Conservation (phyloP, 352 stramenopile genomes). For the Globisporangium paddicum region DNA sequence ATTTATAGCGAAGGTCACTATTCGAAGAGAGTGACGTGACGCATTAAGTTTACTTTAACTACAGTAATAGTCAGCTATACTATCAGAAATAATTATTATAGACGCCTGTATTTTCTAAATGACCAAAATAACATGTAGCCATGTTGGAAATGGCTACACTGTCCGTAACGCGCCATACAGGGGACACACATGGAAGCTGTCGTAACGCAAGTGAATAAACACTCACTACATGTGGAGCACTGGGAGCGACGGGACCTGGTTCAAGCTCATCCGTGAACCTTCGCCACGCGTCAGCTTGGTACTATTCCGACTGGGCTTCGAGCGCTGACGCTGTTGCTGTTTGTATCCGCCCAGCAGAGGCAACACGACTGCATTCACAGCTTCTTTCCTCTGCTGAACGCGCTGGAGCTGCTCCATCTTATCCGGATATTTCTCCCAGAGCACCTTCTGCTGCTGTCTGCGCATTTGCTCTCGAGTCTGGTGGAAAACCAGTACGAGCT, state of each 20-base stretch:
- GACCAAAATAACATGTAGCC: background rate
- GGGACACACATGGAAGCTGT: background rate
- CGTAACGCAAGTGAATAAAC: background rate
- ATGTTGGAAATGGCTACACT: background rate
- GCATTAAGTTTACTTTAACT: background rate
- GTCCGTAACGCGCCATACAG: background rate
- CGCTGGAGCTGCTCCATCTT: constrained; percentile 12
- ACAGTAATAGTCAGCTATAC: background rate
- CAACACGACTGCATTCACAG: background rate
- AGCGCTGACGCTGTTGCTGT: background rate
- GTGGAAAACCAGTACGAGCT: constrained; percentile 19
- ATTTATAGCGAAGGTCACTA: background rate
- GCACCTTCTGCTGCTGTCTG: constrained; percentile 1
- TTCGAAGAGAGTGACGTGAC: background rate
- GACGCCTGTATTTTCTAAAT: background rate
- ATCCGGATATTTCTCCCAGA: constrained; percentile 10
- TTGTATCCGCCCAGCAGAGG: background rate
- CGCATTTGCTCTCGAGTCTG: constrained; percentile 9
- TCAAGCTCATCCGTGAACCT: background rate
- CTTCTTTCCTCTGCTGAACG: constrained; percentile 4
- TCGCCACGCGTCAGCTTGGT: background rate
- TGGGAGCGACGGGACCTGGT: constrained; percentile 5
- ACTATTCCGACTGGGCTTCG: background rate
- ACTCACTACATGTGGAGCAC: background rate
- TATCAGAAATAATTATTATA: background rate